Conservation (phyloP, 768 basidiomycete species). For the Tubosaeta brunneosetosa region DNA sequence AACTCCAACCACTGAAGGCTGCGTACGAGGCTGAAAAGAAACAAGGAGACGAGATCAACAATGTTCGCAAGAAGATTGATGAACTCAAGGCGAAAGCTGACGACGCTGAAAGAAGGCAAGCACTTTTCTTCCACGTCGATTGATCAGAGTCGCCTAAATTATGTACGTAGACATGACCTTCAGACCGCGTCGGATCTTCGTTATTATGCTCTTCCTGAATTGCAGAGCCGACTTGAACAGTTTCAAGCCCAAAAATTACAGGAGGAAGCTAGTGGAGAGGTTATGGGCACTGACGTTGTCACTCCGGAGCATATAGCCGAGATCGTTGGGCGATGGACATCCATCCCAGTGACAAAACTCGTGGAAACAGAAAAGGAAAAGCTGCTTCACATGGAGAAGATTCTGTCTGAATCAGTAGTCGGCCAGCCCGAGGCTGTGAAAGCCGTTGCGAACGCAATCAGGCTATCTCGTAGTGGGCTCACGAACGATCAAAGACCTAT, state of each 20-base stretch:
- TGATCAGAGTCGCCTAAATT: neutral
- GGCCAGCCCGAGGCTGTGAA: slow-evolving; percentile 90
- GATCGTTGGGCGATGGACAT: slow-evolving; percentile 91
- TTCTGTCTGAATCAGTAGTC: slow-evolving; percentile 70
- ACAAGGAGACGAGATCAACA: slow-evolving; percentile 74
- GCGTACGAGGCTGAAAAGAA: slow-evolving; percentile 86
- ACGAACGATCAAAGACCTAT: slow-evolving; percentile 82
- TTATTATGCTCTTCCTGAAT: slow-evolving; percentile 89
- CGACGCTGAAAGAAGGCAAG: slow-evolving; percentile 83
- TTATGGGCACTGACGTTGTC: slow-evolving; percentile 59
- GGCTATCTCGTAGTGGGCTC: slow-evolving; percentile 91
- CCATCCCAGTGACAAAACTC: slow-evolving; percentile 82
- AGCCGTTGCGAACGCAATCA: slow-evolving; percentile 90
- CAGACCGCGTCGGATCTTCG: slow-evolving; percentile 81
- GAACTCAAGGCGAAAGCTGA: slow-evolving; percentile 89
- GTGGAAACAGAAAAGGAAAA: slow-evolving; percentile 92
- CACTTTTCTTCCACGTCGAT: neutral
- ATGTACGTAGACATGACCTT: slow-evolving; percentile 52
- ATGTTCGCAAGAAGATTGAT: slow-evolving; percentile 77
- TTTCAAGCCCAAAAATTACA: slow-evolving; percentile 72
- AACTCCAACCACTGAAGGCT: slow-evolving; percentile 76
- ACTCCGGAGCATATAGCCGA: slow-evolving; percentile 90
- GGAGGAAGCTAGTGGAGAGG: slow-evolving; percentile 50
- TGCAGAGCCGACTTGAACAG: slow-evolving; percentile 65
- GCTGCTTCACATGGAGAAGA: slow-evolving; percentile 79